Percentiles rank a stretch among this genome's conserved stretches.
Evolutionary conservation across 345 rosid species (phyloP).

Genomic region (Linum lewisii): DNA sequence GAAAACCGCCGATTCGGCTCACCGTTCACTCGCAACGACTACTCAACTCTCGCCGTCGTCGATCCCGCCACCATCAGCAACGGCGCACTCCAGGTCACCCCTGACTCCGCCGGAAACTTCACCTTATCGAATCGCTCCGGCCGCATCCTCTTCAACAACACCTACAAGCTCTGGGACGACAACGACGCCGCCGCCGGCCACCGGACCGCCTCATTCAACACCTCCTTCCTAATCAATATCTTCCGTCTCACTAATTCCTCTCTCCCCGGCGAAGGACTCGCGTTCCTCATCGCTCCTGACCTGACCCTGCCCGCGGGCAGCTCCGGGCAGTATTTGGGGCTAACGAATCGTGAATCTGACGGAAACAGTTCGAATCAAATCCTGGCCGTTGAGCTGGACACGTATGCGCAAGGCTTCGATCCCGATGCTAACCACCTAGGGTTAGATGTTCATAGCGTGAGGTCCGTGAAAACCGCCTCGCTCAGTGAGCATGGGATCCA

Average conservation of each 20-base stretch:
- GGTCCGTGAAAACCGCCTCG: constrained; percentile 16
- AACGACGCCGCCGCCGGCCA: not conserved
- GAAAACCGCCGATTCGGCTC: not conserved
- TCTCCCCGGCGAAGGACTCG: constrained; percentile 36
- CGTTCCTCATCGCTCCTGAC: constrained; percentile 41
- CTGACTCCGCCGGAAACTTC: constrained; percentile 27
- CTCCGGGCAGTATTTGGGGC: constrained; percentile 34
- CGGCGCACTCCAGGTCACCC: constrained; percentile 29
- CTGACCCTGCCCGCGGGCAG: constrained; percentile 25
- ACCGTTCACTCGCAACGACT: not conserved
- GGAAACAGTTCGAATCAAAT: constrained; percentile 29
- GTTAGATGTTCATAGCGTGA: constrained; percentile 34
- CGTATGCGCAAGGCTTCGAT: constrained; percentile 33
- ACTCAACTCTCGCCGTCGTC: constrained; percentile 6
- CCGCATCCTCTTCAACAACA: constrained; percentile 22
- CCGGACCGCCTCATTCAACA: constrained; percentile 41
- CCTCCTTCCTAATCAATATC: constrained; percentile 40
- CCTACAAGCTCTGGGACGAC: constrained; percentile 31
- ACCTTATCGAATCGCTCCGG: constrained; percentile 29
- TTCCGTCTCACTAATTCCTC: constrained; percentile 12
- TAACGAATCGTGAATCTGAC: constrained; percentile 46
- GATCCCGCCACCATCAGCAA: not conserved
- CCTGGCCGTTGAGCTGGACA: constrained; percentile 46
- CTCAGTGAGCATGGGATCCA: constrained; percentile 2
- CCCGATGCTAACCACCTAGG: constrained; percentile 44